Evolutionary conservation across 192 early-diverging fungal species (phyloP).

Genomic region (Tieghemiomyces parasiticus): DNA sequence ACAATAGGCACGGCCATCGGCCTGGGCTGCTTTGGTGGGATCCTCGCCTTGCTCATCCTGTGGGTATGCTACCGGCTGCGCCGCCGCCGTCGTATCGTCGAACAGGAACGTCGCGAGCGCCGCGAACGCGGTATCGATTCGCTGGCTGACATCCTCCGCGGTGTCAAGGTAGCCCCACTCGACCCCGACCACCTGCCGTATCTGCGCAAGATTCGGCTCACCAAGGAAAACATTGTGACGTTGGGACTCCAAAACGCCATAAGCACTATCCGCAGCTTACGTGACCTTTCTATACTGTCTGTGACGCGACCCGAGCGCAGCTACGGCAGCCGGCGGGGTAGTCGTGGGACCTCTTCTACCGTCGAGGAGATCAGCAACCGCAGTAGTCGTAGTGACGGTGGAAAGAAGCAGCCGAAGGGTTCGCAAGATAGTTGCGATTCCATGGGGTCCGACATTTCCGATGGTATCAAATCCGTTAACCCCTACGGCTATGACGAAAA

Average conservation of each 20-base stretch:
- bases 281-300: background rate
- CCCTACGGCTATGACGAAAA: background rate
- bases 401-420: background rate
- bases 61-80: constrained; percentile 1
- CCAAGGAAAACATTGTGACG: background rate
- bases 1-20: background rate
- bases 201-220: constrained; percentile 7
- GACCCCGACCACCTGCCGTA: background rate
- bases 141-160: background rate
- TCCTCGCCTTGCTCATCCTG: background rate
- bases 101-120: background rate
- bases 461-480: background rate
- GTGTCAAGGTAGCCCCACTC: background rate
- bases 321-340: background rate
- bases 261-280: background rate
- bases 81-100: background rate
- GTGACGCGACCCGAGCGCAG: background rate
- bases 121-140: constrained; percentile 5
- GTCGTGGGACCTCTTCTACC: background rate
- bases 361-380: background rate
- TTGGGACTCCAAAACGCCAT: constrained; percentile 3
- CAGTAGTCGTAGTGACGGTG: background rate
- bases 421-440: background rate
- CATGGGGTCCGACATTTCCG: background rate
- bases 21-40: background rate